Evolutionary conservation across 495 filamentous ascomycete genomes (phyloP).

Genomic region (Entonaema liquescens): DNA sequence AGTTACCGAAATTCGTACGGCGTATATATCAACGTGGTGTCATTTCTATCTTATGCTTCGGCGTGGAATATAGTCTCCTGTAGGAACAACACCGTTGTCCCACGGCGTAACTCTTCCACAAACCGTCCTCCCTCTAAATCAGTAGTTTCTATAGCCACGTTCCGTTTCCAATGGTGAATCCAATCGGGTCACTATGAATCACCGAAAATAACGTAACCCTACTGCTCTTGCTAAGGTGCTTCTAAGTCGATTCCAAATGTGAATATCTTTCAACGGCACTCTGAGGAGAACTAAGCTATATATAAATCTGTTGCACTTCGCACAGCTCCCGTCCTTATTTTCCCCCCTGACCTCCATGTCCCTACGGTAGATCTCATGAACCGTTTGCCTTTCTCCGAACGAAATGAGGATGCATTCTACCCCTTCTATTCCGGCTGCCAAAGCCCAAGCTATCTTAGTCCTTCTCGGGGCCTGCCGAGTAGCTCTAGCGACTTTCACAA

Average conservation of each 20-base stretch:
- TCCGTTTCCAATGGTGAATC: neutral
- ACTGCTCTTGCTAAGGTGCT: neutral
- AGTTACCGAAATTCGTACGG: neutral
- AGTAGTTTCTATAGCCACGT: constrained; percentile 4
- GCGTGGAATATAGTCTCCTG: neutral
- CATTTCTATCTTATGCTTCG: neutral
- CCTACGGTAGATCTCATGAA: neutral
- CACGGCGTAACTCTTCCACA: neutral
- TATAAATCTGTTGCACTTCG: neutral
- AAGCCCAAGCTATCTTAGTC: neutral
- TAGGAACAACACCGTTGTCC: constrained; percentile 19
- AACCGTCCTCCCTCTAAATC: neutral
- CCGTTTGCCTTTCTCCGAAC: neutral
- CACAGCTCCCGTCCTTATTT: neutral
- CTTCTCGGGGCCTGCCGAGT: neutral
- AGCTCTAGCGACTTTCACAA: neutral
- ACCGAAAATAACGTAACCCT: neutral
- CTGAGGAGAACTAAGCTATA: neutral
- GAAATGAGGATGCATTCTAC: constrained; percentile 5
- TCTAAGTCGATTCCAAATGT: neutral
- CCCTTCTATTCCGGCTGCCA: neutral
- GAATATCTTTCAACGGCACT: neutral
- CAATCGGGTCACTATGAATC: constrained; percentile 6
- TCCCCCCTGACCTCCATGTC: neutral
- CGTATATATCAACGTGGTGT: neutral